A percentile compares a stretch with the other conserved stretches of the same genome.
phyloP scores from a whole-genome alignment of 305 asterid species.

The Solanum hybrid region DNA sequence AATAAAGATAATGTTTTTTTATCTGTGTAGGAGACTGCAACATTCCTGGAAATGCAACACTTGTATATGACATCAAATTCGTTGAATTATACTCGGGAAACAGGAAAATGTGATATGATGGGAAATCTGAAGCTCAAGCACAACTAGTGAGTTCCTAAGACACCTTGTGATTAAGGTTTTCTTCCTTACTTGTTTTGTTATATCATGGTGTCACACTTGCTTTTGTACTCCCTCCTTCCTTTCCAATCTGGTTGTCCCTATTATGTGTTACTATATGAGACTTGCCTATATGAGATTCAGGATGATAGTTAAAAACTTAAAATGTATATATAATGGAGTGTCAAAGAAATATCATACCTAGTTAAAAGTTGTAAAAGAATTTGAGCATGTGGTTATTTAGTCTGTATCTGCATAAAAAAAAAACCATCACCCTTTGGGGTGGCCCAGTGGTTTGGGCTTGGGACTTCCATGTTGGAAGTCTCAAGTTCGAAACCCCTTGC shows the following conservation, averaged over 20 bases:
- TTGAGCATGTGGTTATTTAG: background rate
- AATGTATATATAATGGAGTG: background rate
- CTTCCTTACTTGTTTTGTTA: background rate
- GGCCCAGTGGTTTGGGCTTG: background rate
- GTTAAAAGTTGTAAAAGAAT: background rate
- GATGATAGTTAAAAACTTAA: background rate
- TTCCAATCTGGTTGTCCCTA: background rate
- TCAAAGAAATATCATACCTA: background rate
- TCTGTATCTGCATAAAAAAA: background rate
- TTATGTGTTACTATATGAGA: background rate
- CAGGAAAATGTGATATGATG: constrained; percentile 23
- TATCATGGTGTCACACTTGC: background rate
- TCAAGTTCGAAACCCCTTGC: background rate
- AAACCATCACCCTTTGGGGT: background rate
- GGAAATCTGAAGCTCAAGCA: background rate
- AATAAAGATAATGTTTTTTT: background rate
- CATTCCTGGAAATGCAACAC: constrained; percentile 82
- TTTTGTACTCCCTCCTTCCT: background rate
- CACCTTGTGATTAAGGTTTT: background rate
- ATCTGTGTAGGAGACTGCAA: constrained; percentile 68
- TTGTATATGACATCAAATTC: constrained; percentile 56
- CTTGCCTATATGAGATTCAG: background rate
- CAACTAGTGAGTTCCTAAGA: background rate
- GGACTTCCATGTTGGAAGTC: background rate
- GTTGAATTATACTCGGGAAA: constrained; percentile 64